phyloP scores from a whole-genome alignment of 441 rosid genomes.

The Corymbia calophylla region DNA sequence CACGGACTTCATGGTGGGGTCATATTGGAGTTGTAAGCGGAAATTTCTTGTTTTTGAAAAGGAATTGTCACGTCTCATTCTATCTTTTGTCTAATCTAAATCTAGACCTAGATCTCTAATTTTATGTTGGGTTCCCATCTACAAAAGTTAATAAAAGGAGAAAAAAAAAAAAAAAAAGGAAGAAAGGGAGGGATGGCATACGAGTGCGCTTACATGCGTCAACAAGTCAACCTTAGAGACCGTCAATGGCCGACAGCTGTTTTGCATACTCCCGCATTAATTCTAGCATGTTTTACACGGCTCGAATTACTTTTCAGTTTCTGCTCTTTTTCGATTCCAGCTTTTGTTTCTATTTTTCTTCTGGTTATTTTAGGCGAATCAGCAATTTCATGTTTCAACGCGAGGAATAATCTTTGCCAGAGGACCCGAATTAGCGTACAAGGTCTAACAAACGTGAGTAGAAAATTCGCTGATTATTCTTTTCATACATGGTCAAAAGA shows the following conservation, averaged over 20 bases:
- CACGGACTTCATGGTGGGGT: not conserved
- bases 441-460: not conserved
- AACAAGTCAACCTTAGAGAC: conserved; percentile 20
- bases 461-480: not conserved
- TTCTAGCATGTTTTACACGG: not conserved
- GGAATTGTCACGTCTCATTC: not conserved
- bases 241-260: conserved; percentile 14
- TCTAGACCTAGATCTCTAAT: not conserved
- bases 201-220: not conserved
- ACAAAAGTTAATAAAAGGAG: not conserved
- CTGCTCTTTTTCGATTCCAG: not conserved
- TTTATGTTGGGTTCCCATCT: not conserved
- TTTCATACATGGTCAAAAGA: not conserved
- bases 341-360: not conserved
- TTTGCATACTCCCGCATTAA: not conserved
- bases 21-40: not conserved
- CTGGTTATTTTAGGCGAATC: not conserved
- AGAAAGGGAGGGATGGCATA: not conserved
- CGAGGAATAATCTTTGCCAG: not conserved
- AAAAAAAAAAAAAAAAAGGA: not conserved
- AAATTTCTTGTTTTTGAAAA: not conserved
- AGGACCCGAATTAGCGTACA: not conserved
- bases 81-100: not conserved
- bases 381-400: not conserved
- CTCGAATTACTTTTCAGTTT: not conserved